These are phyloP conservation scores for Metschnikowia colocasiae DNA, from an alignment of 805 yeast species.

Conservation along the genomic window DNA sequence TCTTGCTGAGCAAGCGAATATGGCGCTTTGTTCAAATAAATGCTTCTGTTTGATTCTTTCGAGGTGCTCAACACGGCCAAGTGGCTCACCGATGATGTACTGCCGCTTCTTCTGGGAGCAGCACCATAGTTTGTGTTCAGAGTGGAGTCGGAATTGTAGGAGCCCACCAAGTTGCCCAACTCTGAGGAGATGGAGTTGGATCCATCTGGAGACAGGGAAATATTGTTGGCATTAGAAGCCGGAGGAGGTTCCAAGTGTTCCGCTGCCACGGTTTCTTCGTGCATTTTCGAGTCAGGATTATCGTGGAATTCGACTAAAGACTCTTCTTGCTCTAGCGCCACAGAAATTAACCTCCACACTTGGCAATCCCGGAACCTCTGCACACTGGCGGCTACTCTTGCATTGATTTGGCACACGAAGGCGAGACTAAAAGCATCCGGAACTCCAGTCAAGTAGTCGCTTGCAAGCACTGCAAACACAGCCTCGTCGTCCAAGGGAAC, in stretches of 20 bases:
- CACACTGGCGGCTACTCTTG: slow-evolving; percentile 52
- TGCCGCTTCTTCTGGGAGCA: slow-evolving; percentile 13
- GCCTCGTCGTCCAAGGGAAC: slow-evolving; percentile 40
- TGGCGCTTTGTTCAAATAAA: not conserved
- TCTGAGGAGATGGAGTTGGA: slow-evolving; percentile 28
- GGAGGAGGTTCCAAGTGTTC: not conserved
- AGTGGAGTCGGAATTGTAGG: slow-evolving; percentile 40
- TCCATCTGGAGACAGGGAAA: slow-evolving; percentile 11
- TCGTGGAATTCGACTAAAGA: slow-evolving; percentile 21
- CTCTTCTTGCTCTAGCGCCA: slow-evolving; percentile 38
- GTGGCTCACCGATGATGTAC: slow-evolving; percentile 12
- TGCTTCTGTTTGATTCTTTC: slow-evolving; percentile 9
- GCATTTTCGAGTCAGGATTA: not conserved
- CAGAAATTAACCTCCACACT: slow-evolving; percentile 58
- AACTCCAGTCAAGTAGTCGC: slow-evolving; percentile 44
- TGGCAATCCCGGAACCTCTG: slow-evolving; percentile 53
- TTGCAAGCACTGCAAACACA: slow-evolving; percentile 47
- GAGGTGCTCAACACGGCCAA: slow-evolving; percentile 13
- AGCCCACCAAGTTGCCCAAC: slow-evolving; percentile 38
- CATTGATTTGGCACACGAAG: slow-evolving; percentile 57
- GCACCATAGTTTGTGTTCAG: slow-evolving; percentile 38
- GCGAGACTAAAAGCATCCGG: slow-evolving; percentile 48
- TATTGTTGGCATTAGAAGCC: not conserved
- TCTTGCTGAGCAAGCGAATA: not conserved
- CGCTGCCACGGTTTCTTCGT: not conserved